phyloP scores from a whole-genome alignment of 192 early-diverging fungal species.

The Entomortierella parvispora region DNA sequence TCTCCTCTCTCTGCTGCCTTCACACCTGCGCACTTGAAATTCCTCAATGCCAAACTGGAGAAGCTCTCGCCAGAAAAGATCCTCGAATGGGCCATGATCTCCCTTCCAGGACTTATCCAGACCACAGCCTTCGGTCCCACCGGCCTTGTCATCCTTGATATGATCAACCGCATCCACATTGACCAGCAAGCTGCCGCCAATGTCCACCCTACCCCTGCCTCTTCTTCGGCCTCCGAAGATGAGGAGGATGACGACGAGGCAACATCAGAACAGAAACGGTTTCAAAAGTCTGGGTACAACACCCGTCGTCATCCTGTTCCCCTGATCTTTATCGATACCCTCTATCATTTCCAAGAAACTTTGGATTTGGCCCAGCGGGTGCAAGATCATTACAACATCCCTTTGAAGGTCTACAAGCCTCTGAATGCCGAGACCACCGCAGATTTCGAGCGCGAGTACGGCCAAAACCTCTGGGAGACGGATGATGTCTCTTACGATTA shows the following conservation, averaged over 20 bases:
- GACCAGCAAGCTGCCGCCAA: slow-evolving; percentile 57
- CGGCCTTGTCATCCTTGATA: slow-evolving; percentile 88
- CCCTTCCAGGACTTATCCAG: slow-evolving; percentile 85
- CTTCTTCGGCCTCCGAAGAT: slow-evolving; percentile 44
- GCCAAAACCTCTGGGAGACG: slow-evolving; percentile 84
- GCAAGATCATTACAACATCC: slow-evolving; percentile 73
- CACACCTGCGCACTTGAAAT: slow-evolving; percentile 70
- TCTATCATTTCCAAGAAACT: slow-evolving; percentile 96
- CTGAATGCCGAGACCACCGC: slow-evolving; percentile 62
- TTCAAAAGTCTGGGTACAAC: slow-evolving; percentile 49
- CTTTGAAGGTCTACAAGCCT: slow-evolving; percentile 81
- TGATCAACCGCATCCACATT: slow-evolving; percentile 76
- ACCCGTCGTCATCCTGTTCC: slow-evolving; percentile 68
- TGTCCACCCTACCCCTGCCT: slow-evolving; percentile 38
- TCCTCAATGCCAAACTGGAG: slow-evolving; percentile 80
- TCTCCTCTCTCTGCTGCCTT: slow-evolving; percentile 38
- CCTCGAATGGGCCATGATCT: slow-evolving; percentile 87
- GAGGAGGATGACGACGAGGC: slow-evolving; percentile 35
- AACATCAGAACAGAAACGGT: slow-evolving; percentile 21
- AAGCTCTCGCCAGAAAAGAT: slow-evolving; percentile 79
- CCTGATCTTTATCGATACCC: slow-evolving; percentile 93
- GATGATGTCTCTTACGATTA: slow-evolving; percentile 89
- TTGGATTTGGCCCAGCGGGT: slow-evolving; percentile 78
- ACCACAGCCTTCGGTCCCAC: slow-evolving; percentile 96
- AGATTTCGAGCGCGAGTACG: slow-evolving; percentile 79